Conservation (phyloP, 2,329 filamentous ascomycete genomes). For the Neofusicoccum sp. region DNA sequence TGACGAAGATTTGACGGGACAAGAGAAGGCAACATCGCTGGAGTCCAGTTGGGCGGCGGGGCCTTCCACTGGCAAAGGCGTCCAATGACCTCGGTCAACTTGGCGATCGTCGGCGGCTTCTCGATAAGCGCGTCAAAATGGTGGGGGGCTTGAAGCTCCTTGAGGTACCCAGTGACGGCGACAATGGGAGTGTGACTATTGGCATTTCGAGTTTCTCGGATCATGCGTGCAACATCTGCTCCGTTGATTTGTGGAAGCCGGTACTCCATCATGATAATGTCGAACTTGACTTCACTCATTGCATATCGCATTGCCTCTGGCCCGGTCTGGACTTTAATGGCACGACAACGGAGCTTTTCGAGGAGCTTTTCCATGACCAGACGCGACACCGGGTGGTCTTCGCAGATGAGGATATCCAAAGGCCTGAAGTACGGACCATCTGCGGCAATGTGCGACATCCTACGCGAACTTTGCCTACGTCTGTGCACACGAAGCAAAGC, state of each 20-base stretch:
- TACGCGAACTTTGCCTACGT: conserved; percentile 89
- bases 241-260: conserved; percentile 93
- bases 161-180: conserved; percentile 95
- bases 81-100: conserved; percentile 83
- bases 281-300: conserved; percentile 96
- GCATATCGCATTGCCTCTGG: conserved; percentile 90
- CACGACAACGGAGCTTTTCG: conserved; percentile 91
- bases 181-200: conserved; percentile 95
- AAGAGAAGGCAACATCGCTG: conserved; percentile 42
- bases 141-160: conserved; percentile 90
- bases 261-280: conserved; percentile 98
- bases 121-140: conserved; percentile 95
- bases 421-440: conserved; percentile 86
- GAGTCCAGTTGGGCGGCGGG: conserved; percentile 60
- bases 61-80: conserved; percentile 92
- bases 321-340: conserved; percentile 86
- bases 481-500: conserved; percentile 88
- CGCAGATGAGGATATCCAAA: conserved; percentile 90
- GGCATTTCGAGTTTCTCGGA: conserved; percentile 91
- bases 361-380: conserved; percentile 99
- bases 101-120: conserved; percentile 91
- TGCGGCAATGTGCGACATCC: conserved; percentile 85
- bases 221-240: conserved; percentile 94
- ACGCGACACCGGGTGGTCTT: conserved; percentile 93
- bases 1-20: conserved; percentile 64